phyloP scores from a whole-genome alignment of 2,329 filamentous ascomycete species.

The Colletotrichum abscissum region DNA sequence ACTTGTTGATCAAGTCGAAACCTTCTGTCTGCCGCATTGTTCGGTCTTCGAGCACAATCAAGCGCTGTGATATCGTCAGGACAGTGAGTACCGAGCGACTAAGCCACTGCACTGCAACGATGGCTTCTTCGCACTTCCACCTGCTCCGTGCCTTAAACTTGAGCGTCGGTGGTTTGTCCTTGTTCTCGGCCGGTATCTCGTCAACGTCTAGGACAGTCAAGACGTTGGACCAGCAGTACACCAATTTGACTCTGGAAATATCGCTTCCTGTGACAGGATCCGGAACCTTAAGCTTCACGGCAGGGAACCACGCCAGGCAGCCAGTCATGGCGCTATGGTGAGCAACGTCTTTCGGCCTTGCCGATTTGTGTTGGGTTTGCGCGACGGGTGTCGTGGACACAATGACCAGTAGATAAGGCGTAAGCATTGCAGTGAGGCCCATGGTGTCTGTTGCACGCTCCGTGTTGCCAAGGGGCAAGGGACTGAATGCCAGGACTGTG shows the following conservation, averaged over 20 bases:
- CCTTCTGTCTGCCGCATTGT: conserved; percentile 92
- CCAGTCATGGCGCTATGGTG: conserved; percentile 94
- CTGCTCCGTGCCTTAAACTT: conserved; percentile 85
- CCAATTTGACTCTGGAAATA: conserved; percentile 85
- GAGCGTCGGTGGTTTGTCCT: conserved; percentile 81
- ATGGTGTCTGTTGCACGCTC: conserved; percentile 88
- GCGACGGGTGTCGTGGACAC: conserved; percentile 97
- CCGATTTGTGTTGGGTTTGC: conserved; percentile 94
- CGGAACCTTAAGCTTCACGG: conserved; percentile 87
- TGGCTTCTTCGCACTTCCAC: conserved; percentile 94
- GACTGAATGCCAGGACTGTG: conserved; percentile 91
- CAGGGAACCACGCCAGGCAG: conserved; percentile 96
- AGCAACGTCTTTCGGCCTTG: conserved; percentile 88
- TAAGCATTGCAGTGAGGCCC: conserved; percentile 94
- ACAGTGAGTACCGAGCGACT: conserved; percentile 92
- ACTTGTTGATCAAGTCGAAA: conserved; percentile 90
- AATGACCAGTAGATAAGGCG: conserved; percentile 93
- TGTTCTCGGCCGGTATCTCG: conserved; percentile 74
- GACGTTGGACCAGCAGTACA: conserved; percentile 99
- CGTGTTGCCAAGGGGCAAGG: conserved; percentile 92
- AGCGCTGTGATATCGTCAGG: conserved; percentile 91
- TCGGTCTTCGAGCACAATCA: conserved; percentile 92
- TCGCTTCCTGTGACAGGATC: conserved; percentile 75
- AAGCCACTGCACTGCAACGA: conserved; percentile 96
- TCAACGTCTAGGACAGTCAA: conserved; percentile 92